Evolutionary conservation across 441 rosid species (phyloP).

Genomic region (Croton laevigatus): DNA sequence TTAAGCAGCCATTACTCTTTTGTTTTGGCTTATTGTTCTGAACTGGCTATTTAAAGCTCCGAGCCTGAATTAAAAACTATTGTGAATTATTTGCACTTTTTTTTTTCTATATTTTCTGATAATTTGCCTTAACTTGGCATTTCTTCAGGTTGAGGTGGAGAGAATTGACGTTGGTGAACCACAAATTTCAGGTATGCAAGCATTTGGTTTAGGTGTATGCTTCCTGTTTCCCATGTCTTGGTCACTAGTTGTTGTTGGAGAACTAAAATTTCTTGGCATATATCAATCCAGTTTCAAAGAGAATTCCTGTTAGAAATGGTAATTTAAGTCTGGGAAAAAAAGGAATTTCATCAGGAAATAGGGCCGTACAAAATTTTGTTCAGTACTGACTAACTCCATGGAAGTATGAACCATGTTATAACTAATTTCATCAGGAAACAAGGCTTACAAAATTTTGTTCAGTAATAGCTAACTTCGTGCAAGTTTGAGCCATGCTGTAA

Average conservation of each 20-base stretch:
- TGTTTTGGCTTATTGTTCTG: not conserved
- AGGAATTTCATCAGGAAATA: too few species aligned
- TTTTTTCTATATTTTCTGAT: slow-evolving; percentile 5
- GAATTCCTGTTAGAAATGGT: not conserved
- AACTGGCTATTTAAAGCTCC: not conserved
- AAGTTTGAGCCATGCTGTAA: not conserved
- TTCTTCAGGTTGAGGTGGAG: slow-evolving; percentile 70
- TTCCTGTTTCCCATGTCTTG: slow-evolving; percentile 2
- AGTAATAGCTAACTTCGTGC: not conserved
- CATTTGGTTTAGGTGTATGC: not conserved
- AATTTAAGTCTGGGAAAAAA: not conserved
- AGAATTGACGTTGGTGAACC: slow-evolving; percentile 65
- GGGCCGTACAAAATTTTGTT: too few species aligned
- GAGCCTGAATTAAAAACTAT: not conserved
- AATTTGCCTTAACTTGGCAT: not conserved
- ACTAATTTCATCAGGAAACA: too few species aligned
- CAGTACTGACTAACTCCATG: too few species aligned
- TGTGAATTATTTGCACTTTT: not conserved
- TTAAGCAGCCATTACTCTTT: not conserved
- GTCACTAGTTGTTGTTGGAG: not conserved
- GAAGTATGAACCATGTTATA: too few species aligned
- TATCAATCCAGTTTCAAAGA: not conserved
- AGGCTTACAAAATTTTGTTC: not conserved
- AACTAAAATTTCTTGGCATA: not conserved
- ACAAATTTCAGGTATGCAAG: slow-evolving; percentile 43